Evolutionary conservation across 73 alveolate genomes (phyloP).

Genomic region (Symbiodinium pilosum): DNA sequence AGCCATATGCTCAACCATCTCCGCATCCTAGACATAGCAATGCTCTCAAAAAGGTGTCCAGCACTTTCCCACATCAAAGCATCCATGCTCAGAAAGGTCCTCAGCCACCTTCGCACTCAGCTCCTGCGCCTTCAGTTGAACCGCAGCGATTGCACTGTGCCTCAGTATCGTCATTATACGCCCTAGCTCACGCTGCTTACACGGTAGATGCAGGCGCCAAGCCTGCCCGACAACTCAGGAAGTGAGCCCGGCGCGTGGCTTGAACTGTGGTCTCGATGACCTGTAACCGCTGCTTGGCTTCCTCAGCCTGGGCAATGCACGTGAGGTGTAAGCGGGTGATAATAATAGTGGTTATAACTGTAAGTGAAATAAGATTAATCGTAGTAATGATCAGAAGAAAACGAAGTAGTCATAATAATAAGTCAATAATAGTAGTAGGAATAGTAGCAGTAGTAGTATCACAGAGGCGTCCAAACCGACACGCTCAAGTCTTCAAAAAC

Average conservation of each 20-base stretch:
- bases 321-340: no score
- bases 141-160: constrained; percentile 51
- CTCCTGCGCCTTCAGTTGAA: constrained; percentile 48
- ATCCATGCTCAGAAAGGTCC: not conserved
- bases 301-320: constrained; percentile 61
- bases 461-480: no score
- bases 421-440: no score
- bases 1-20: constrained; percentile 12
- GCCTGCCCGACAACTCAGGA: not conserved
- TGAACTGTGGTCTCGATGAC: constrained; percentile 50
- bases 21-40: not conserved
- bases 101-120: constrained; percentile 48
- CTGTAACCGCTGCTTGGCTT: constrained; percentile 20
- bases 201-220: not conserved
- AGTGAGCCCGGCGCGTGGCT: constrained; percentile 3
- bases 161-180: no score
- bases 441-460: no score
- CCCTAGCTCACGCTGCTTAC: no score
- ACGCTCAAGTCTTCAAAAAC: no score
- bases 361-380: no score
- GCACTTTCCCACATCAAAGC: not conserved
- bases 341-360: no score
- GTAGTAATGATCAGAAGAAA: no score
- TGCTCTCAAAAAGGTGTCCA: not conserved
- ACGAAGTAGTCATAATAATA: no score